Conservation (phyloP, 768 basidiomycete species). For the Termitomyces eurrhizus region DNA sequence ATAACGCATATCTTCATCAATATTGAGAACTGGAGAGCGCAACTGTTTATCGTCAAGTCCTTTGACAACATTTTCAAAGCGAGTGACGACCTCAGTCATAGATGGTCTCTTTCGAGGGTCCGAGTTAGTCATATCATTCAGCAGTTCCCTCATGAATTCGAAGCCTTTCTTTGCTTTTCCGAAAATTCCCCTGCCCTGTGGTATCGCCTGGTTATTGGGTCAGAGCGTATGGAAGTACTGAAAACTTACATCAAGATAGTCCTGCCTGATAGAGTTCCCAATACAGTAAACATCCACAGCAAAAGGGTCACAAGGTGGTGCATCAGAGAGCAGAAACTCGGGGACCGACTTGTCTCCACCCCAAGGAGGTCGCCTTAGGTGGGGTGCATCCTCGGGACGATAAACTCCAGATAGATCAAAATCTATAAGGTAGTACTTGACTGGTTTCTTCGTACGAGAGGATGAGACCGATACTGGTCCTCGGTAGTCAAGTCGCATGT, state of each 20-base stretch:
- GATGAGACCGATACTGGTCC: not conserved
- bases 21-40: conserved; percentile 23
- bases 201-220: not conserved
- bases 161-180: not conserved
- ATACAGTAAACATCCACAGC: not conserved
- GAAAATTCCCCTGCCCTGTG: not conserved
- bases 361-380: conserved; percentile 24
- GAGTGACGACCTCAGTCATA: conserved; percentile 25
- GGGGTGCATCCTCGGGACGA: conserved; percentile 20
- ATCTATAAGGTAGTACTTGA: not conserved
- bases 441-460: conserved; percentile 1
- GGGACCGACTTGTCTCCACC: conserved; percentile 40
- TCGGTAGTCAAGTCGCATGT: not conserved
- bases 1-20: not conserved
- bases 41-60: conserved; percentile 16
- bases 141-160: not conserved
- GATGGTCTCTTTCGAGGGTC: conserved; percentile 30
- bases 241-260: not conserved
- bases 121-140: conserved; percentile 7
- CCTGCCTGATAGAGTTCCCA: not conserved
- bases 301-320: not conserved
- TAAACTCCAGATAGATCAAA: not conserved
- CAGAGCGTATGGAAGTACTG: not conserved
- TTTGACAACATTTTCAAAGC: not conserved
- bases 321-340: conserved; percentile 14